Evolutionary conservation across 1,284 basidiomycete species (phyloP).

Genomic region (Trametes hirsuta): DNA sequence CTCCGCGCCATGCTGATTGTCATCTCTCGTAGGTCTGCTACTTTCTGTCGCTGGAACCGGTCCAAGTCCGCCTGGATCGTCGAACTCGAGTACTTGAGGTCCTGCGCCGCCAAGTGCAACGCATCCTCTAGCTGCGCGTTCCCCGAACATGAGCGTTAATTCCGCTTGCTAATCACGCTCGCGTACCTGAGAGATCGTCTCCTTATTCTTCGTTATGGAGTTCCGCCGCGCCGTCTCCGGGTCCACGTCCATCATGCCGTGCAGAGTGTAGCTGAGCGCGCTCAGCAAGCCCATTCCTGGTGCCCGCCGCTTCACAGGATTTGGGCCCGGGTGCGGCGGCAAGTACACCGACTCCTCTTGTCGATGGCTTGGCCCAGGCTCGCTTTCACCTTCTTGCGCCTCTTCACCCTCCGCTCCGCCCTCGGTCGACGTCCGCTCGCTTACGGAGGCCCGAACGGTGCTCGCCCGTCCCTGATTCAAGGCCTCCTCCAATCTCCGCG

Average conservation of each 20-base stretch:
- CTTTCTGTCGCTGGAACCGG: slow-evolving; percentile 98
- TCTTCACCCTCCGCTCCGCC: slow-evolving; percentile 26
- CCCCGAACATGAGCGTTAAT: neutral
- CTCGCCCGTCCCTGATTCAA: slow-evolving; percentile 60
- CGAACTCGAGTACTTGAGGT: slow-evolving; percentile 93
- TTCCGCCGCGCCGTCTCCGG: slow-evolving; percentile 94
- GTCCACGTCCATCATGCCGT: slow-evolving; percentile 98
- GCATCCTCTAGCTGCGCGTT: slow-evolving; percentile 83
- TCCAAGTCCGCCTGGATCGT: slow-evolving; percentile 98
- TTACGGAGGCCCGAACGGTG: slow-evolving; percentile 26
- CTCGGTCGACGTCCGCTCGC: slow-evolving; percentile 1
- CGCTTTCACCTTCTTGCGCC: slow-evolving; percentile 35
- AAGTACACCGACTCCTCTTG: slow-evolving; percentile 49
- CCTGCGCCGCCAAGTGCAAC: slow-evolving; percentile 85
- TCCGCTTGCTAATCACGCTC: neutral
- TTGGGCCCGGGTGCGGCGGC: slow-evolving; percentile 77
- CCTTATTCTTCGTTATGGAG: slow-evolving; percentile 91
- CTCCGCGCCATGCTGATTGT: slow-evolving; percentile 86
- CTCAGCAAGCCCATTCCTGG: slow-evolving; percentile 89
- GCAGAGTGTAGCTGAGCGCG: slow-evolving; percentile 92
- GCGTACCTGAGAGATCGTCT: slow-evolving; percentile 89
- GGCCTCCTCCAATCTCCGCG: slow-evolving; percentile 87
- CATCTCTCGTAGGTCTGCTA: slow-evolving; percentile 94
- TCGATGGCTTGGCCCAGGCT: slow-evolving; percentile 26
- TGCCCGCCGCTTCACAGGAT: slow-evolving; percentile 59